These are phyloP conservation scores for Exophiala viscosa DNA, from an alignment of 2,329 filamentous ascomycete species.

Conservation along the genomic window DNA sequence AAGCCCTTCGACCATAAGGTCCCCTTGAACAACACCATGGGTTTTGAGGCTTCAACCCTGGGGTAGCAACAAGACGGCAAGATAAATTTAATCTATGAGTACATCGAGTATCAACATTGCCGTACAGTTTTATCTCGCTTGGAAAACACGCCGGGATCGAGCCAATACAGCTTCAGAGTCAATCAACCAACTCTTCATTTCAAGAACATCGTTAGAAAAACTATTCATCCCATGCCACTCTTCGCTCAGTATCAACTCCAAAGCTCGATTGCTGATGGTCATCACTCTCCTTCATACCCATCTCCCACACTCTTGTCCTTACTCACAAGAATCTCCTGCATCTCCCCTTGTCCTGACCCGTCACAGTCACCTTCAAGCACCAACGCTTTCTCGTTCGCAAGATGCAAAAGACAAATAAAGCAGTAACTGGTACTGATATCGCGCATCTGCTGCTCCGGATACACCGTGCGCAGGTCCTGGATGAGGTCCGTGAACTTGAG, in stretches of 20 bases:
- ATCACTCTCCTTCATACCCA: slow-evolving; percentile 31
- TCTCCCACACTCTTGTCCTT: slow-evolving; percentile 26
- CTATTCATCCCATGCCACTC: no score
- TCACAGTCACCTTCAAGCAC: slow-evolving; percentile 63
- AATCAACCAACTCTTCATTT: no score
- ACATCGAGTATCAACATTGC: no score
- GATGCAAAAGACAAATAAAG: slow-evolving; percentile 87
- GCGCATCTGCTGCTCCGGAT: slow-evolving; percentile 78
- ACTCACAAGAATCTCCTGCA: slow-evolving; percentile 40
- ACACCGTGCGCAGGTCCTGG: slow-evolving; percentile 80
- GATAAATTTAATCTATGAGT: no score
- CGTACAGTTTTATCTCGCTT: no score
- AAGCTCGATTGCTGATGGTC: not conserved
- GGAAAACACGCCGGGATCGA: no score
- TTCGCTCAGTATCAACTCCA: not conserved
- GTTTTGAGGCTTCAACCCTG: no score
- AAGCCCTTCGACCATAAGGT: no score
- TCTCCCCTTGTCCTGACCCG: slow-evolving; percentile 28
- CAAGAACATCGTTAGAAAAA: no score
- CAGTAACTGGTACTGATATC: slow-evolving; percentile 93
- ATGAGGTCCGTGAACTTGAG: slow-evolving; percentile 90
- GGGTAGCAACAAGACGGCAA: no score
- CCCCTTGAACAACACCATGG: no score
- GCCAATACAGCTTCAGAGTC: no score
- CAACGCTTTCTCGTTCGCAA: slow-evolving; percentile 90